A percentile compares a stretch with the other conserved stretches of the same genome.
phyloP scores from a whole-genome alignment of 176 grass and related monocot species.

The Melocanna baccifera region DNA sequence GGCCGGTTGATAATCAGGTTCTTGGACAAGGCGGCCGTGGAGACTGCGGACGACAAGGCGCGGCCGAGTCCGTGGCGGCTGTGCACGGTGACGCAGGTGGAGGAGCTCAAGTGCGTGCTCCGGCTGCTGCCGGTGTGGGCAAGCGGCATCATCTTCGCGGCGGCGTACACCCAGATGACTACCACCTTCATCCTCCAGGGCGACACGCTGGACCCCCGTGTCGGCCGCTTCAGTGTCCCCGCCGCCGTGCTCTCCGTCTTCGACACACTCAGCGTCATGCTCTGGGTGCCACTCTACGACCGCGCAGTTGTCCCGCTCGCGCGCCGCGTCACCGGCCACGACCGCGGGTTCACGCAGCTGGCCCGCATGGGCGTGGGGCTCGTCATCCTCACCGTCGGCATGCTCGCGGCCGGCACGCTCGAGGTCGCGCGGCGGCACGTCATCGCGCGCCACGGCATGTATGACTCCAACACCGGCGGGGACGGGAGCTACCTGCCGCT shows the following conservation, averaged over 20 bases:
- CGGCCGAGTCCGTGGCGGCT: conserved; percentile 51
- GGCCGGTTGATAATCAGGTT: conserved; percentile 20
- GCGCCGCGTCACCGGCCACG: conserved; percentile 30
- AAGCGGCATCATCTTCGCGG: conserved; percentile 45
- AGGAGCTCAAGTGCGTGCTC: conserved; percentile 79
- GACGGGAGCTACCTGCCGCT: conserved; percentile 40
- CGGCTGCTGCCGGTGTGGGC: conserved; percentile 44
- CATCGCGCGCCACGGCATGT: conserved; percentile 26
- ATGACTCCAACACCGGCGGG: neutral
- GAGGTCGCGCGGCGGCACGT: conserved; percentile 33
- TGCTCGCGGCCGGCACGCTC: conserved; percentile 35
- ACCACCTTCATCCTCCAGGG: conserved; percentile 62
- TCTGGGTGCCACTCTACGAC: conserved; percentile 68
- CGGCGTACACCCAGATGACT: conserved; percentile 45
- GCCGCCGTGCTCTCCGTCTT: conserved; percentile 62
- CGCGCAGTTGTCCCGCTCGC: conserved; percentile 28
- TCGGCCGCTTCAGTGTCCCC: conserved; percentile 40
- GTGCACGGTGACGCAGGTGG: conserved; percentile 83
- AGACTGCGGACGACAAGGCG: conserved; percentile 12
- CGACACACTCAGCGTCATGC: conserved; percentile 52
- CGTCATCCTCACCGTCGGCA: conserved; percentile 33
- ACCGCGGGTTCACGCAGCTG: conserved; percentile 48
- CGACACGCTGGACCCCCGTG: conserved; percentile 44
- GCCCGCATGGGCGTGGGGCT: conserved; percentile 47
- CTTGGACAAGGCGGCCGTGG: conserved; percentile 57